These are phyloP conservation scores for Diaporthe sp. DNA, from an alignment of 2,329 filamentous ascomycete species.

Conservation along the genomic window DNA sequence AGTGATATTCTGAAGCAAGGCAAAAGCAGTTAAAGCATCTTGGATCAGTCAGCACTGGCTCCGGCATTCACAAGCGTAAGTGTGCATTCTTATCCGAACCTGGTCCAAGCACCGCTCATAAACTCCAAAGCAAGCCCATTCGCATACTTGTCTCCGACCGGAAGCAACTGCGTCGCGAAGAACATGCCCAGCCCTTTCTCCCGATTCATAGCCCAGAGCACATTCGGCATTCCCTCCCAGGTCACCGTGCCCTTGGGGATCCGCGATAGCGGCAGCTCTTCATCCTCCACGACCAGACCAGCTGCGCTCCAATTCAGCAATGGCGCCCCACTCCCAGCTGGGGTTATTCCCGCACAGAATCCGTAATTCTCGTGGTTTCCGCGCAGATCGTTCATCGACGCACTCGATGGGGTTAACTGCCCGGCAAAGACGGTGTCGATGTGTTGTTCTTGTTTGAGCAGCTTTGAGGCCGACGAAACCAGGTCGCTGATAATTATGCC, in stretches of 20 bases:
- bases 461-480: background rate
- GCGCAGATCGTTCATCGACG: background rate
- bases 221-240: background rate
- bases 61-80: no score
- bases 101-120: background rate
- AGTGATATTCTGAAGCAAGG: no score
- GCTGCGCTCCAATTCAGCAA: slow-evolving; percentile 3
- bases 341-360: background rate
- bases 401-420: background rate
- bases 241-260: background rate
- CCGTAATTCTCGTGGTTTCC: background rate
- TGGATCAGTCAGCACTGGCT: no score
- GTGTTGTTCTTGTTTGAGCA: background rate
- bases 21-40: no score
- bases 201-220: slow-evolving; percentile 4
- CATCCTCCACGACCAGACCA: slow-evolving; percentile 6
- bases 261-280: background rate
- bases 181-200: background rate
- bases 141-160: background rate
- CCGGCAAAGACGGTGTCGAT: background rate
- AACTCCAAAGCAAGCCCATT: slow-evolving; percentile 1
- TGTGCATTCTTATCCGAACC: background rate
- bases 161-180: background rate
- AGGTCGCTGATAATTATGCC: background rate
- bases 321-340: background rate